Evolutionary conservation across 306 rosid species (phyloP).

Genomic region (Alnus rubra): DNA sequence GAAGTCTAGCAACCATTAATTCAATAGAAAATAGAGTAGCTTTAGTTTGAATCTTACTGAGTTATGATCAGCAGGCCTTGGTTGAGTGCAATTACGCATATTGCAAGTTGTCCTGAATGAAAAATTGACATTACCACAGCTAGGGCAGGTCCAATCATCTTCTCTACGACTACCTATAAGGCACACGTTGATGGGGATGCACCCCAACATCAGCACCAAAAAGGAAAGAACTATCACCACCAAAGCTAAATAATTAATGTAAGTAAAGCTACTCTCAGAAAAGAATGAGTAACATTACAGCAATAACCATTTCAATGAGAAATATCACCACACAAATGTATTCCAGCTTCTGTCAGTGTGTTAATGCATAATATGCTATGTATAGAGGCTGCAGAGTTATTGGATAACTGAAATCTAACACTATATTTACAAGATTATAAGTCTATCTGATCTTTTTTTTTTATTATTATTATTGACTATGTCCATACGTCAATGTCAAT

Average conservation of each 20-base stretch:
- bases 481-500: not conserved
- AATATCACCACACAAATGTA: not conserved
- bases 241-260: not conserved
- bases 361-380: no score
- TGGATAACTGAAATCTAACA: no score
- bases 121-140: constrained; percentile 97
- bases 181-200: constrained; percentile 18
- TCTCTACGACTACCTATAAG: constrained; percentile 93
- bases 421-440: not conserved
- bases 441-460: not conserved
- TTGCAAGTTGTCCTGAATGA: constrained; percentile 97
- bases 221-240: not conserved
- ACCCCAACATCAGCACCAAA: constrained; percentile 2
- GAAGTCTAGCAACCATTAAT: not conserved
- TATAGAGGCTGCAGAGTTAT: no score
- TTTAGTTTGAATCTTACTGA: constrained; percentile 45
- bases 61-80: constrained; percentile 96
- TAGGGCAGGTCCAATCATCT: constrained; percentile 99
- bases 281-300: not conserved
- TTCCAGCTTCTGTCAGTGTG: not conserved
- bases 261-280: not conserved
- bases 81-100: constrained; percentile 99
- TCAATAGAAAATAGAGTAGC: not conserved
- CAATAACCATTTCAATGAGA: not conserved
- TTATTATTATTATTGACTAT: no score